Percentiles rank a stretch among this genome's conserved stretches.
phyloP scores from a whole-genome alignment of 1,284 basidiomycete genomes.

The Trichosporon ovoides region DNA sequence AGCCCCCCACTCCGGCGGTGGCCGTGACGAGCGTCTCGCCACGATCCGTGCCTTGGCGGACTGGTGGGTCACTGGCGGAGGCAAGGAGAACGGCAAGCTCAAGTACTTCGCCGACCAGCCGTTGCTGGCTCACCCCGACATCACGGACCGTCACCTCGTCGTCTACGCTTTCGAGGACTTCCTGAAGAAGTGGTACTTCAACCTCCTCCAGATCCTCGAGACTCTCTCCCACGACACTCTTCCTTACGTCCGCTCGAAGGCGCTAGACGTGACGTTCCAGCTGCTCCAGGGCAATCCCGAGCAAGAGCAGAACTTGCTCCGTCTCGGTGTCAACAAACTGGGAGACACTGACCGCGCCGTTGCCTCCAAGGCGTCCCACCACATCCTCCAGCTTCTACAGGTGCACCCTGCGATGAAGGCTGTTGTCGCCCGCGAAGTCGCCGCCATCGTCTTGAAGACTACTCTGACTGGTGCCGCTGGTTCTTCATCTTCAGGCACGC shows the following conservation, averaged over 20 bases:
- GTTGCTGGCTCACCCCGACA: constrained; percentile 57
- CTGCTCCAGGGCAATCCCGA: constrained; percentile 87
- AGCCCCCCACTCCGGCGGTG: constrained; percentile 36
- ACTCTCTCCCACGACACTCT: constrained; percentile 80
- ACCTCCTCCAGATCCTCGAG: constrained; percentile 85
- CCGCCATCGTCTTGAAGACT: constrained; percentile 65
- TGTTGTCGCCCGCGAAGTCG: constrained; percentile 82
- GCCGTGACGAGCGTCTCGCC: constrained; percentile 80
- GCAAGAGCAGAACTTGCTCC: constrained; percentile 92
- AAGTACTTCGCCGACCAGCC: constrained; percentile 93
- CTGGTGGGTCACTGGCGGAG: constrained; percentile 93
- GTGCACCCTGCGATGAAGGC: constrained; percentile 90
- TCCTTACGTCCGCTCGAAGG: constrained; percentile 78
- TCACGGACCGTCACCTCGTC: constrained; percentile 70
- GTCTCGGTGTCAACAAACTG: constrained; percentile 89
- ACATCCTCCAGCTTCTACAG: constrained; percentile 83
- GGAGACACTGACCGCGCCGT: constrained; percentile 85
- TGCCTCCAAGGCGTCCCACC: constrained; percentile 83
- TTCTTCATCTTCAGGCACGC: constrained; percentile 32
- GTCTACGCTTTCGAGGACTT: constrained; percentile 94
- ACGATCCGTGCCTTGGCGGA: constrained; percentile 86
- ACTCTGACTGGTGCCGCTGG: constrained; percentile 53
- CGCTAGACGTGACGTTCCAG: constrained; percentile 66
- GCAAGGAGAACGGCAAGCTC: constrained; percentile 65
- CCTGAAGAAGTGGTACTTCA: constrained; percentile 96